Base-by-base conservation (phyloP, 1,284 basidiomycete genomes). In the Cystobasidium sp. region DNA sequence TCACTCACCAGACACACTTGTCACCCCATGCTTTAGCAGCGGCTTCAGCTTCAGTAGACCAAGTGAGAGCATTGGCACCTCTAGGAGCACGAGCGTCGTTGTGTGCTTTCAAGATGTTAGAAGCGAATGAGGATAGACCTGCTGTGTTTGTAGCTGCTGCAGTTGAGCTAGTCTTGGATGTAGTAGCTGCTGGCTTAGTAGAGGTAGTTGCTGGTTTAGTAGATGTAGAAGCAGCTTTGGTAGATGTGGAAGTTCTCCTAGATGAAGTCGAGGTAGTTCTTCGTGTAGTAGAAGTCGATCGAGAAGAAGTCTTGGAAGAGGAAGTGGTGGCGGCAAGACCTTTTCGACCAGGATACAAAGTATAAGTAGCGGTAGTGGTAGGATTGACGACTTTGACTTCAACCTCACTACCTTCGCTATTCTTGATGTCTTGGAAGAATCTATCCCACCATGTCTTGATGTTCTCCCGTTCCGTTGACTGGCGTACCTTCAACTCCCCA, bases 21-120 rank as follows among this genome's bases (percentile, higher is more conserved):
- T 65, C 63, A 9, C 47, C 70, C 70, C 70, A 73, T 37, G 62
- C 52, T 52, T 73, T 65, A 18, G 70, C 70, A 10, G 43, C 51
- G 12, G 62, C 61, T 22, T 43, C 63, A 39, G 62, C 59, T 18
- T 61, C 44, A 20, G 44, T 31, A 31, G 31, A 43, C 70, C 70
- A 73, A 9, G 55, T 59, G 41, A 73, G 51, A 0, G 62, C 53
- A 8, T 56, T 56, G 12, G 70, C 70, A 37, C 53, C 53, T 37
- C 63, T 47, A 10, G 62, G 41, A 39, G 31, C 12, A 22, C 70
- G 70, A 47, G 70, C 70, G 22, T 46, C 44, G 62, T 71, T 71
- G 59, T 71, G 69, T 24, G 69, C 69, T 53, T 43, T 44, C 16
- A 71, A 61, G 22, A 71, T 65, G 44, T 52, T 52, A 14, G 70